Percentiles rank a stretch among this genome's conserved stretches.
phyloP scores from a whole-genome alignment of 2,329 filamentous ascomycete genomes.

The Tolypocladium nubicola region DNA sequence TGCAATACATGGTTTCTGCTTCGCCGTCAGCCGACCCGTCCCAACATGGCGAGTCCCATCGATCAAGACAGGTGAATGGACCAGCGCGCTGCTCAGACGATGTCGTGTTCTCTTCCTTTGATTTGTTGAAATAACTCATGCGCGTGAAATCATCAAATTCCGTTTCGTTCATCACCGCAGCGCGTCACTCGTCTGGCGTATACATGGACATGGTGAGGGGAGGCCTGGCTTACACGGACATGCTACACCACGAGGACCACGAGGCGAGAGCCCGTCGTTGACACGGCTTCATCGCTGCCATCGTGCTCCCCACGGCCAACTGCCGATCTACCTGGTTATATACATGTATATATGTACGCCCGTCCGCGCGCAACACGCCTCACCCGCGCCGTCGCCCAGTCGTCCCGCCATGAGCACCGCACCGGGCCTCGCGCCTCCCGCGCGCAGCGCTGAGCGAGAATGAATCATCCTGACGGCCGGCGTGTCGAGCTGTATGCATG shows the following conservation, averaged over 20 bases:
- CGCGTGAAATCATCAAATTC: constrained; percentile 10
- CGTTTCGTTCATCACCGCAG: constrained; percentile 14
- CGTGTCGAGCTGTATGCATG: too few relatives aligned
- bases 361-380: too few relatives aligned
- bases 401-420: too few relatives aligned
- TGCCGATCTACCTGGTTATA: too few relatives aligned
- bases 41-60: neutral
- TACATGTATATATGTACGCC: too few relatives aligned
- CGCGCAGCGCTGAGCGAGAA: constrained; percentile 6
- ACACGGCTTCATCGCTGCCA: too few relatives aligned
- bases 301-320: too few relatives aligned
- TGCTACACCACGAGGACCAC: too few relatives aligned
- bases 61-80: neutral
- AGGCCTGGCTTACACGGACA: neutral
- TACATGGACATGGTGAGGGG: neutral
- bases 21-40: neutral
- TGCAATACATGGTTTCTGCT: neutral
- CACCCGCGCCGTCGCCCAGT: too few relatives aligned
- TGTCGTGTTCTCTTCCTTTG: constrained; percentile 12
- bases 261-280: too few relatives aligned
- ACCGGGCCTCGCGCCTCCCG: neutral
- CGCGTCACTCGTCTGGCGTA: neutral
- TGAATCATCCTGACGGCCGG: constrained; percentile 14
- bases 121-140: neutral
- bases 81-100: constrained; percentile 13